phyloP scores from a whole-genome alignment of 257 asterid species.

The Solanum ossicruentum region DNA sequence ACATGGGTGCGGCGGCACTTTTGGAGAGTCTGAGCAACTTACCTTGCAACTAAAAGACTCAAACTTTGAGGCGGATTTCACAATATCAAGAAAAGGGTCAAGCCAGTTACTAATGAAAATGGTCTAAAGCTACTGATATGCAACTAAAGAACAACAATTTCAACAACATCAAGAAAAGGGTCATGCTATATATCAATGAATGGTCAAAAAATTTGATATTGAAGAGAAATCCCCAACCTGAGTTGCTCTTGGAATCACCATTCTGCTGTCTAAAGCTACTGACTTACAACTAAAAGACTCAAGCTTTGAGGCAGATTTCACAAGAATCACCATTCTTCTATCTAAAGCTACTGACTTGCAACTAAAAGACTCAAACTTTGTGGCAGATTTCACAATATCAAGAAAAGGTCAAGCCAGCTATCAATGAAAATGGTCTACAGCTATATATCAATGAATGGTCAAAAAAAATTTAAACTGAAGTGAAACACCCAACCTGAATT shows the following conservation, averaged over 20 bases:
- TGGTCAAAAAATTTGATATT: neutral
- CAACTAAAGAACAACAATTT: neutral
- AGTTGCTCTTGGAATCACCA: neutral
- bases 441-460: neutral
- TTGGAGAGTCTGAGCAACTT: too few relatives aligned
- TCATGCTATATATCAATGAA: neutral
- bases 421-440: neutral
- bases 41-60: neutral
- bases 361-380: neutral
- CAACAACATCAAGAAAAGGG: neutral
- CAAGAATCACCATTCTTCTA: constrained; percentile 21
- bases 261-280: neutral
- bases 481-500: neutral
- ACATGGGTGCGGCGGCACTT: too few relatives aligned
- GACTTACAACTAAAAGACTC: neutral
- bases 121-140: neutral
- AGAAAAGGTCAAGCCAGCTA: neutral
- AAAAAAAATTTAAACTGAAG: neutral
- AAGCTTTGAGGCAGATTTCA: neutral
- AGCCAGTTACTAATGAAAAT: neutral
- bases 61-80: neutral
- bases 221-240: neutral
- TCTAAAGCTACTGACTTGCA: neutral
- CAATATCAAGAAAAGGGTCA: neutral
- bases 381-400: neutral